phyloP scores from a whole-genome alignment of 371 early-diverging fungal genomes.

The Batkoa obscura region DNA sequence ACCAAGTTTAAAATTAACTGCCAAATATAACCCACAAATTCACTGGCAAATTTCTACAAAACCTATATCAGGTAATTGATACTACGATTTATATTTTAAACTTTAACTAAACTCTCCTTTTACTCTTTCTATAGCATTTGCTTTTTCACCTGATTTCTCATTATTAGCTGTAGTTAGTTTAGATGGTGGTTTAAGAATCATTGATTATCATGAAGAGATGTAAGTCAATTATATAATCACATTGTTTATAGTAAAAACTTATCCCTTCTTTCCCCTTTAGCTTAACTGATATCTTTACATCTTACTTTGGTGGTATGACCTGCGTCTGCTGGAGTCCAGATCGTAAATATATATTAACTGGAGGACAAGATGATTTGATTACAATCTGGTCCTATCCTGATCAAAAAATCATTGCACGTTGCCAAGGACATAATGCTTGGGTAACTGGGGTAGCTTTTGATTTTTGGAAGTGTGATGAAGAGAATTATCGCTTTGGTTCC shows the following conservation, averaged over 20 bases:
- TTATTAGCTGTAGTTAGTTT: slow-evolving; percentile 58
- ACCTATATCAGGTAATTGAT: slow-evolving; percentile 44
- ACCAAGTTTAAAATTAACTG: slow-evolving; percentile 19
- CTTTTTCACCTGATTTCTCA: slow-evolving; percentile 68
- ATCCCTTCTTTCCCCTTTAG: slow-evolving; percentile 9
- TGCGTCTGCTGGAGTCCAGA: slow-evolving; percentile 89
- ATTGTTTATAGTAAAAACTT: no score
- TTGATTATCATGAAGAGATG: slow-evolving; percentile 51
- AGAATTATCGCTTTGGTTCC: slow-evolving; percentile 69
- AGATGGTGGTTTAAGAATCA: slow-evolving; percentile 56
- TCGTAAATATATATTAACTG: slow-evolving; percentile 72
- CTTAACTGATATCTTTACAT: slow-evolving; percentile 42
- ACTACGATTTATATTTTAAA: no score
- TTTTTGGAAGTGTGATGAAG: slow-evolving; percentile 61
- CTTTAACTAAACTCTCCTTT: neutral
- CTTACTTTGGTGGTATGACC: slow-evolving; percentile 67
- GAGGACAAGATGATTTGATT: slow-evolving; percentile 92
- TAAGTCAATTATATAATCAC: slow-evolving; percentile 8
- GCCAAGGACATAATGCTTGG: slow-evolving; percentile 90
- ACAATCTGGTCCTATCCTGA: slow-evolving; percentile 76
- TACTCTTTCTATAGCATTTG: slow-evolving; percentile 25
- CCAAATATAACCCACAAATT: slow-evolving; percentile 51
- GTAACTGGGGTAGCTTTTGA: slow-evolving; percentile 79
- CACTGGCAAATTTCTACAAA: slow-evolving; percentile 48
- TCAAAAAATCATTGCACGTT: slow-evolving; percentile 58